Evolutionary conservation across 305 asterid species (phyloP).

Genomic region (Euphrasia arctica): DNA sequence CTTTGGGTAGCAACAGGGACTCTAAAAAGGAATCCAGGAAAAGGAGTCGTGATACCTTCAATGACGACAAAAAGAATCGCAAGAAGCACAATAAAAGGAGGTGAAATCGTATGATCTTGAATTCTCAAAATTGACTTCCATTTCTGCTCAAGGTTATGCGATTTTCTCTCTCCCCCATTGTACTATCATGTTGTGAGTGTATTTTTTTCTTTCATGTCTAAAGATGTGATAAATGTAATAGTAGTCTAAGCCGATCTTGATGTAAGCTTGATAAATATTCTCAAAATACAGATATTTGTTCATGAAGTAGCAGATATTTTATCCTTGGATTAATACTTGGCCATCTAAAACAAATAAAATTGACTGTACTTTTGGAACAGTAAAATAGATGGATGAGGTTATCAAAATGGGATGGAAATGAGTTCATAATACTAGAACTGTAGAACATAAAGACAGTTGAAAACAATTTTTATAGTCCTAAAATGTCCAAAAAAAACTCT

Average conservation of each 20-base stretch:
- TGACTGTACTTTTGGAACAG: not conserved
- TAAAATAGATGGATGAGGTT: not conserved
- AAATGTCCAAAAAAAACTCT: constrained; percentile 26
- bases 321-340: too few species aligned
- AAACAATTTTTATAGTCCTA: not conserved
- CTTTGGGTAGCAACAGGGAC: constrained; percentile 11
- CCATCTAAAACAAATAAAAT: too few species aligned
- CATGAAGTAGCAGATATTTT: not conserved
- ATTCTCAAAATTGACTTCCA: constrained; percentile 13
- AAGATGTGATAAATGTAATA: not conserved
- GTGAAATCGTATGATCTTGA: constrained; percentile 9
- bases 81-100: constrained; percentile 22
- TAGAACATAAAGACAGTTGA: too few species aligned
- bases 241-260: not conserved
- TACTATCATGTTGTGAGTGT: not conserved
- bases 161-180: not conserved
- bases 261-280: not conserved
- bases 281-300: not conserved
- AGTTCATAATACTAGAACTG: too few species aligned
- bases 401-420: too few species aligned
- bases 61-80: constrained; percentile 15
- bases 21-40: constrained; percentile 15
- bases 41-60: constrained; percentile 16
- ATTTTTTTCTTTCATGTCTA: not conserved
- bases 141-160: not conserved